Percentiles rank a stretch among this genome's conserved stretches.
These are phyloP conservation scores for Pyrus hybrid DNA, from an alignment of 331 rosid genomes.

Conservation along the genomic window DNA sequence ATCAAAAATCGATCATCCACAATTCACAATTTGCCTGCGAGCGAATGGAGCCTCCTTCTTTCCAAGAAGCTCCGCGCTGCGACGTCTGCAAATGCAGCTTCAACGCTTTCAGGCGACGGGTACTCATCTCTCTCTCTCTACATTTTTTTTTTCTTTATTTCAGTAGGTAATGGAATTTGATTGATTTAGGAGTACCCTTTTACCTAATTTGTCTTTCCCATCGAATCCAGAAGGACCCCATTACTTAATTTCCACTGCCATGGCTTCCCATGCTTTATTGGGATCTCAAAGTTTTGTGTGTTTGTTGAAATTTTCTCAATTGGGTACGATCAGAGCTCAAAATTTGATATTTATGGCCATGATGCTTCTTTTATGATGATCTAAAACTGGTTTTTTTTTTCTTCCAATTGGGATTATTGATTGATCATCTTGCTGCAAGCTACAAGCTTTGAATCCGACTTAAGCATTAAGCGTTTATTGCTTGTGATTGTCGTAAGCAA, in stretches of 20 bases:
- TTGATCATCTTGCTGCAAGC: not conserved
- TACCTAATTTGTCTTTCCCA: not conserved
- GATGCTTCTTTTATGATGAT: not conserved
- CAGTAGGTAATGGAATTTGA: not conserved
- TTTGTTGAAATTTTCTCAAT: not conserved
- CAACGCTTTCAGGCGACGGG: slow-evolving; percentile 94
- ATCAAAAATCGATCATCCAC: not conserved
- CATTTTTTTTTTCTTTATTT: not conserved
- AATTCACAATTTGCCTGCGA: not conserved
- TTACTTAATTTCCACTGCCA: not conserved
- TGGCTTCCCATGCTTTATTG: not conserved
- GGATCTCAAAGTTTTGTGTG: not conserved
- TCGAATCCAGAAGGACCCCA: not conserved
- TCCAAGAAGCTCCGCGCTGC: slow-evolving; percentile 89
- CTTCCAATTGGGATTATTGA: not conserved
- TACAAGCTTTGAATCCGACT: not conserved
- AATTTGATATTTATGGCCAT: not conserved
- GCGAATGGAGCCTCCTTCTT: slow-evolving; percentile 61
- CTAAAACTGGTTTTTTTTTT: not conserved
- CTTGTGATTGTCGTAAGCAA: not conserved
- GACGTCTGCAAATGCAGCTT: slow-evolving; percentile 96
- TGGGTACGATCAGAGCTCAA: not conserved
- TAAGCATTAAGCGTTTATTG: not conserved
- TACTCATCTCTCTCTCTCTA: not conserved
- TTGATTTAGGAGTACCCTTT: not conserved